Conservation (phyloP, 176 grass and related monocot species). For the Oryza meyeriana region DNA sequence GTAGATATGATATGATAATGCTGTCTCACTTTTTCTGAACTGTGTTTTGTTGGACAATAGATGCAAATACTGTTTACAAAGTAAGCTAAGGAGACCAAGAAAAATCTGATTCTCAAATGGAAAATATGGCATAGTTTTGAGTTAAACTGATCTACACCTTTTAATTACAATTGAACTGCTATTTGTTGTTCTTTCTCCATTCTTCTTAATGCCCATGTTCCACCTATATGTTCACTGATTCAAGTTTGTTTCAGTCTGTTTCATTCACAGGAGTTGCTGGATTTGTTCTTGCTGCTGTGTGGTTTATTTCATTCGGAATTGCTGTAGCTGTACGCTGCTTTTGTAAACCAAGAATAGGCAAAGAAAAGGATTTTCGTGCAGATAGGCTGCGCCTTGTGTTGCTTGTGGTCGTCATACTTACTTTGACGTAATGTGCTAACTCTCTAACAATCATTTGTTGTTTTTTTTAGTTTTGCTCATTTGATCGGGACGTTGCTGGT, state of each 20-base stretch:
- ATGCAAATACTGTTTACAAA: not conserved
- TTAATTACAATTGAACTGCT: not conserved
- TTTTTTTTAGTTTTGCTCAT: not conserved
- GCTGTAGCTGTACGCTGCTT: constrained; percentile 44
- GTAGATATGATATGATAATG: not conserved
- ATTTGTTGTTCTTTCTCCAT: not conserved
- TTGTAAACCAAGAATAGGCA: constrained; percentile 51
- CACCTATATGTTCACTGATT: constrained; percentile 1
- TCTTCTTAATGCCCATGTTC: not conserved
- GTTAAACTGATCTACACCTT: not conserved
- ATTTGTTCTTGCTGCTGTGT: constrained; percentile 56
- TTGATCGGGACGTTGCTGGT: constrained; percentile 3
- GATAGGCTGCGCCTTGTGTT: constrained; percentile 42
- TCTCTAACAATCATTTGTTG: not conserved
- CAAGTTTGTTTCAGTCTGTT: constrained; percentile 74
- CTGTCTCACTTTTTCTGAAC: not conserved
- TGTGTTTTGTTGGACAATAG: no score
- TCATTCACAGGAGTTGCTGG: constrained; percentile 79
- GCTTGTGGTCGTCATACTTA: constrained; percentile 49
- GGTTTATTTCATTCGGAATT: constrained; percentile 65
- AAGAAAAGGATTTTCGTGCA: constrained; percentile 43
- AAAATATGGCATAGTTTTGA: not conserved
- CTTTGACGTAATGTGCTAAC: constrained; percentile 60
- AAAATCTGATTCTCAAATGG: not conserved
- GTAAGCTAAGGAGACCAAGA: not conserved